Percentiles rank a stretch among this genome's conserved stretches.
Evolutionary conservation across 345 rosid genomes (phyloP).

Genomic region (Hypericum perforatum): DNA sequence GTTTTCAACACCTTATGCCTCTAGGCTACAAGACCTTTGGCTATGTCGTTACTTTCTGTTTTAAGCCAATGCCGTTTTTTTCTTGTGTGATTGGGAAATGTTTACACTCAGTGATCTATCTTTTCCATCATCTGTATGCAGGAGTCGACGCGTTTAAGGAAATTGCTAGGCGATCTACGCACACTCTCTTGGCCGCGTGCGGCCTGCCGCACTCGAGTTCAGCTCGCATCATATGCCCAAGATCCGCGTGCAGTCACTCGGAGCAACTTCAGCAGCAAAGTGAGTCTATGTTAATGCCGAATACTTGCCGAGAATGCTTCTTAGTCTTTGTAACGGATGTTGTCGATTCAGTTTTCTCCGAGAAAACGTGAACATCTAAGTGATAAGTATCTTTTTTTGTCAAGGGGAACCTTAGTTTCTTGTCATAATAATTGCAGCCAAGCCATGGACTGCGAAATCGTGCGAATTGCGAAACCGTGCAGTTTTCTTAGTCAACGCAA

Average conservation of each 20-base stretch:
- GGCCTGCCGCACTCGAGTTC: constrained; percentile 33
- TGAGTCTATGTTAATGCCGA: constrained; percentile 26
- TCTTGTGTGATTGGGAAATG: neutral
- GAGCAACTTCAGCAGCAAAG: constrained; percentile 10
- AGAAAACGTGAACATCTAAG: constrained; percentile 11
- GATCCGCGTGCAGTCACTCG: constrained; percentile 25
- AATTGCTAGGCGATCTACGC: constrained; percentile 42
- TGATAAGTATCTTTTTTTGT: neutral
- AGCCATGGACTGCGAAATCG: neutral
- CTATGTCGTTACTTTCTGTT: neutral
- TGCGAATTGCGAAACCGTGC: too few relatives aligned
- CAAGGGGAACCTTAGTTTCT: neutral
- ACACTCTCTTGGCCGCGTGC: constrained; percentile 40
- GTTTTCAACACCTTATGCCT: too few relatives aligned
- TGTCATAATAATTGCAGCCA: too few relatives aligned
- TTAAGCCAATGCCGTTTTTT: neutral
- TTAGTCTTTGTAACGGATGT: constrained; percentile 33
- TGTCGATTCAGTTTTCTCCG: constrained; percentile 18
- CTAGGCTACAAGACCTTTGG: too few relatives aligned
- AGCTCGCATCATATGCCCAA: constrained; percentile 9
- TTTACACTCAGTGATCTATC: too few relatives aligned
- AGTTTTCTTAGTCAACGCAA: too few relatives aligned
- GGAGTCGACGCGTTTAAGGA: constrained; percentile 36
- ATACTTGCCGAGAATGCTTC: constrained; percentile 44
- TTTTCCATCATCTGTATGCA: constrained; percentile 11